Percentiles rank a stretch among this genome's conserved stretches.
These are phyloP conservation scores for Balamuthia mandrillaris DNA, from an alignment of 208 protist species.

Conservation along the genomic window DNA sequence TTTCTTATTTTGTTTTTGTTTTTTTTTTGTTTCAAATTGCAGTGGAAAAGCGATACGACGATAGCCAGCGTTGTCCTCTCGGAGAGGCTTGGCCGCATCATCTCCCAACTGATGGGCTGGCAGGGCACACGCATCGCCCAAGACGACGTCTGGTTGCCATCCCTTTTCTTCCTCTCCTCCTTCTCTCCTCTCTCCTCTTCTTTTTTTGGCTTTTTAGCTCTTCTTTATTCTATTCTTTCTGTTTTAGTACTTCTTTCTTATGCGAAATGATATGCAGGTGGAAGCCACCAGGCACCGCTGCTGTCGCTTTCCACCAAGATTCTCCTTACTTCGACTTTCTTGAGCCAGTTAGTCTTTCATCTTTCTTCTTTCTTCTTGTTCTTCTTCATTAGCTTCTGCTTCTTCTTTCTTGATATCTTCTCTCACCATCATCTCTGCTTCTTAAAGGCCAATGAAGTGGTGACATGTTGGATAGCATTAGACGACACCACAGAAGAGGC, in stretches of 20 bases:
- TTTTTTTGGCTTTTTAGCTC: not conserved
- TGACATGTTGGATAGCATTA: slow-evolving; percentile 50
- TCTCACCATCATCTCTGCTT: too few species aligned
- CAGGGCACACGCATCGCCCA: slow-evolving; percentile 41
- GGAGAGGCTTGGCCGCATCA: slow-evolving; percentile 1
- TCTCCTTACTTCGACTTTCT: slow-evolving; percentile 41
- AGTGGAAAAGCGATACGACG: slow-evolving; percentile 43
- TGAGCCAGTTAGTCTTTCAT: not conserved
- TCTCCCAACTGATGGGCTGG: slow-evolving; percentile 31
- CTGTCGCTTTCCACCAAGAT: slow-evolving; percentile 42
- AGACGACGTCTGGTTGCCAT: slow-evolving; percentile 37
- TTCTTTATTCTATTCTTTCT: not conserved
- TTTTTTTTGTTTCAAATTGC: not conserved
- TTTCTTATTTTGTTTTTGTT: not conserved
- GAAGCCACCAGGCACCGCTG: slow-evolving; percentile 38
- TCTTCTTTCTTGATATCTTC: too few species aligned
- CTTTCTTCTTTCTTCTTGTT: not conserved
- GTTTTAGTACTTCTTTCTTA: not conserved
- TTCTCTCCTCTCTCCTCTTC: not conserved
- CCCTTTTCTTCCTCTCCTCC: not conserved
- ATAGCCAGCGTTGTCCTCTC: slow-evolving; percentile 39
- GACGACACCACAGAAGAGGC: slow-evolving; percentile 21
- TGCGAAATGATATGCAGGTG: not conserved
- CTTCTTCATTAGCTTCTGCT: too few species aligned
- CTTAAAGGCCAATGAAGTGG: too few species aligned